Evolutionary conservation across 2,329 filamentous ascomycete genomes (phyloP).

Genomic region (Botrytis byssoidea): DNA sequence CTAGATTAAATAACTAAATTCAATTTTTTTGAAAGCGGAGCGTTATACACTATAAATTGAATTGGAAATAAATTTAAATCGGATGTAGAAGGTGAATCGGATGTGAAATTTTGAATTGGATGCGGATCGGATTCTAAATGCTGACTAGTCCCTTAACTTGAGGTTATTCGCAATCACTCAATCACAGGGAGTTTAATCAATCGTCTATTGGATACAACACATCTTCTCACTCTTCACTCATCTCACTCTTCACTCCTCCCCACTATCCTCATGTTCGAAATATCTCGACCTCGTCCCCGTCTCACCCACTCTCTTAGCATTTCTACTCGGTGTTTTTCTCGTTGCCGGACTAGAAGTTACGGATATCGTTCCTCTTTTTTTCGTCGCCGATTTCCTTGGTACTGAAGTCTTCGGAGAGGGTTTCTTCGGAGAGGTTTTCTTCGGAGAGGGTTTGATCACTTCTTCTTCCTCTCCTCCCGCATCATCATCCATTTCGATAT

Average conservation of each 20-base stretch:
- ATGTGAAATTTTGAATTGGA: too few species aligned
- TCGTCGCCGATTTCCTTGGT: conserved; percentile 16
- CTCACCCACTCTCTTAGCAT: conserved; percentile 33
- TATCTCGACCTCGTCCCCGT: conserved; percentile 36
- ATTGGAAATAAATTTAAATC: too few species aligned
- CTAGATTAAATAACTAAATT: too few species aligned
- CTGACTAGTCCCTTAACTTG: too few species aligned
- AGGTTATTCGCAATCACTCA: too few species aligned
- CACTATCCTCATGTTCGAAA: conserved; percentile 35
- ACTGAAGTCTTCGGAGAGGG: neutral
- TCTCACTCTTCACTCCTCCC: neutral
- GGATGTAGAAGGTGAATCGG: too few species aligned
- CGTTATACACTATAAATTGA: too few species aligned
- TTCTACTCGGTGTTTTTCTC: conserved; percentile 33
- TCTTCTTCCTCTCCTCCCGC: neutral
- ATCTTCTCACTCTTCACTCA: too few species aligned
- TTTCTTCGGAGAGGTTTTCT: neutral
- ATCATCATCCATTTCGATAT: neutral
- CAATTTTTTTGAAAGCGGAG: too few species aligned
- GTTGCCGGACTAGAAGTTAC: conserved; percentile 11
- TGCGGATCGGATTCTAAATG: too few species aligned
- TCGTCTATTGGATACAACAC: too few species aligned
- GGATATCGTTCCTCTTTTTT: conserved; percentile 15
- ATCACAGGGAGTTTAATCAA: too few species aligned
- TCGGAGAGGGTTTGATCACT: neutral